Conservation (phyloP, 2,329 filamentous ascomycete genomes). For the Rutstroemia sp. region DNA sequence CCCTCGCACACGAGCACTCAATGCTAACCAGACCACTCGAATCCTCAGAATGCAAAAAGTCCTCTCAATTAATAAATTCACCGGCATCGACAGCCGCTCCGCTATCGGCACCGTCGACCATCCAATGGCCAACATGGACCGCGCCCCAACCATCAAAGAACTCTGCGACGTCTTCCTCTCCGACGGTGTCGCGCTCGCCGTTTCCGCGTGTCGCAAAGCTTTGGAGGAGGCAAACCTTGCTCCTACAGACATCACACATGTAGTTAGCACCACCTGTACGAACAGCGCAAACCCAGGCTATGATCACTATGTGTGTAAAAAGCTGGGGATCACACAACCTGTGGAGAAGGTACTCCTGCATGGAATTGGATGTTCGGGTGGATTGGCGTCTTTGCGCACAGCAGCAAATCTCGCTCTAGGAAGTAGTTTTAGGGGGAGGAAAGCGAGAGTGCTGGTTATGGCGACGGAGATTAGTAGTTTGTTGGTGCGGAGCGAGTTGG, state of each 20-base stretch:
- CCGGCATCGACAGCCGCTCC: constrained; percentile 56
- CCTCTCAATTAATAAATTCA: constrained; percentile 55
- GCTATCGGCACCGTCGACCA: constrained; percentile 55
- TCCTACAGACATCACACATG: constrained; percentile 51
- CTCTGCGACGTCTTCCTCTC: constrained; percentile 48
- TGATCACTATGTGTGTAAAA: constrained; percentile 56
- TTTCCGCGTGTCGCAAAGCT: constrained; percentile 47
- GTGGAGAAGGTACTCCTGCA: constrained; percentile 60
- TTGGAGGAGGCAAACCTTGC: constrained; percentile 46
- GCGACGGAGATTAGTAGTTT: constrained; percentile 57
- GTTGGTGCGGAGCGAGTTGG: constrained; percentile 56
- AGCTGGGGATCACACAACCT: constrained; percentile 47
- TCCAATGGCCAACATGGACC: constrained; percentile 50
- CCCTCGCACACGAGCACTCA: background rate
- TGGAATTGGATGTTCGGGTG: constrained; percentile 59
- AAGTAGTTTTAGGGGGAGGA: constrained; percentile 48
- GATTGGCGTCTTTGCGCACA: constrained; percentile 53
- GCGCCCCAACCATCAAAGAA: constrained; percentile 46
- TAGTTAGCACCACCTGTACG: constrained; percentile 62
- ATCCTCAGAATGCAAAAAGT: constrained; percentile 53
- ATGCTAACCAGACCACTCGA: background rate
- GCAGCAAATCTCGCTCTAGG: constrained; percentile 61
- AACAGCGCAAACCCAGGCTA: constrained; percentile 64
- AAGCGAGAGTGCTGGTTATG: constrained; percentile 57
- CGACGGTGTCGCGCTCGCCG: constrained; percentile 50